Percentiles rank a stretch among this genome's conserved stretches.
These are phyloP conservation scores for Xanthoconium separans DNA, from an alignment of 1,284 basidiomycete species.

Conservation along the genomic window DNA sequence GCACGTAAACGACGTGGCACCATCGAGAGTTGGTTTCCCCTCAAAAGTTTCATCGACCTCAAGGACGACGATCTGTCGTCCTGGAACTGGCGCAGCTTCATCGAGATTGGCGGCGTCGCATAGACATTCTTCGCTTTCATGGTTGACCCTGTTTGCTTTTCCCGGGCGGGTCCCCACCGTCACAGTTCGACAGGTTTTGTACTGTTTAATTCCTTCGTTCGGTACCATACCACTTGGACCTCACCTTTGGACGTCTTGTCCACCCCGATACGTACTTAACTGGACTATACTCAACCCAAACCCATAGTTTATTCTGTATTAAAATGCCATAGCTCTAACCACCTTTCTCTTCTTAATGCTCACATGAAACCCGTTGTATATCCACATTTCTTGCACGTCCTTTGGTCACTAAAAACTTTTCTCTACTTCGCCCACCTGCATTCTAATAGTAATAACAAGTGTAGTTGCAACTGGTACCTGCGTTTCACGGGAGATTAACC, in stretches of 20 bases:
- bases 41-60: conserved; percentile 65
- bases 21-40: conserved; percentile 44
- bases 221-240: conserved; percentile 13
- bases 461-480: neutral
- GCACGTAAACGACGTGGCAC: conserved; percentile 37
- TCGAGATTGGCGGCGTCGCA: conserved; percentile 49
- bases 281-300: conserved; percentile 7
- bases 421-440: neutral
- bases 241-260: neutral
- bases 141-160: neutral
- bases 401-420: neutral
- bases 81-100: conserved; percentile 61
- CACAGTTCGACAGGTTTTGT: neutral
- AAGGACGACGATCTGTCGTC: conserved; percentile 46
- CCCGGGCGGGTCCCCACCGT: conserved; percentile 10
- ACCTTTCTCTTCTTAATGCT: conserved; percentile 8
- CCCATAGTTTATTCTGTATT: conserved; percentile 23
- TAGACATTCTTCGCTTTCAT: neutral
- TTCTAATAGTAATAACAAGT: neutral
- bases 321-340: neutral
- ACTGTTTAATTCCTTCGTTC: conserved; percentile 16
- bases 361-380: conserved; percentile 10
- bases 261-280: conserved; percentile 25
- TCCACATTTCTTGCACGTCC: conserved; percentile 14
- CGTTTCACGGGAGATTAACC: no score